A percentile compares a stretch with the other conserved stretches of the same genome.
phyloP scores from a whole-genome alignment of 345 rosid species.

The Syzygium oleosum region DNA sequence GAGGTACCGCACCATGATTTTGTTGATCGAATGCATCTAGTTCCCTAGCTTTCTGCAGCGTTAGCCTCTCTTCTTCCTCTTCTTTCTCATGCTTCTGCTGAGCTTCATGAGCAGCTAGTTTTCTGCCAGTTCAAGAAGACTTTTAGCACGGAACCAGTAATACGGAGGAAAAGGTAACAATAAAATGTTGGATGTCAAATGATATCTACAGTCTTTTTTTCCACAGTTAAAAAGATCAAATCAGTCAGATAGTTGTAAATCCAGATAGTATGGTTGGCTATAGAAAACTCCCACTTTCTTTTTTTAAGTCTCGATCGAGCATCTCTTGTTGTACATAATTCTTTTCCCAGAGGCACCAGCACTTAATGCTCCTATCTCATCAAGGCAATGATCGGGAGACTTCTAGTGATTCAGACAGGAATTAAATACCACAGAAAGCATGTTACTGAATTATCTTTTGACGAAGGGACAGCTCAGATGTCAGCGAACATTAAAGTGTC shows the following conservation, averaged over 20 bases:
- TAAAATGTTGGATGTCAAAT: background rate
- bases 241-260: background rate
- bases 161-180: background rate
- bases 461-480: background rate
- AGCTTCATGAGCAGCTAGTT: constrained; percentile 53
- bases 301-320: background rate
- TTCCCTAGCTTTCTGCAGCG: constrained; percentile 67
- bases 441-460: background rate
- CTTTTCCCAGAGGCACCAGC: background rate
- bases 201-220: background rate
- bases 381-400: background rate
- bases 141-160: background rate
- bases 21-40: constrained; percentile 96
- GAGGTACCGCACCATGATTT: constrained; percentile 90
- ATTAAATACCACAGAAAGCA: background rate
- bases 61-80: constrained; percentile 69
- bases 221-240: background rate
- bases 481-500: background rate
- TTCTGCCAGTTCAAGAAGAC: constrained; percentile 32
- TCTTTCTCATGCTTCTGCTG: constrained; percentile 79
- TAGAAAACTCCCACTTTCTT: background rate
- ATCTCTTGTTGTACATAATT: background rate
- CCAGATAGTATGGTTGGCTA: background rate
- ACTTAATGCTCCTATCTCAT: background rate
- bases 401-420: background rate